Percentiles rank a stretch among this genome's conserved stretches.
phyloP scores from a whole-genome alignment of 805 yeast genomes.

The Lachancea lanzarotensis region DNA sequence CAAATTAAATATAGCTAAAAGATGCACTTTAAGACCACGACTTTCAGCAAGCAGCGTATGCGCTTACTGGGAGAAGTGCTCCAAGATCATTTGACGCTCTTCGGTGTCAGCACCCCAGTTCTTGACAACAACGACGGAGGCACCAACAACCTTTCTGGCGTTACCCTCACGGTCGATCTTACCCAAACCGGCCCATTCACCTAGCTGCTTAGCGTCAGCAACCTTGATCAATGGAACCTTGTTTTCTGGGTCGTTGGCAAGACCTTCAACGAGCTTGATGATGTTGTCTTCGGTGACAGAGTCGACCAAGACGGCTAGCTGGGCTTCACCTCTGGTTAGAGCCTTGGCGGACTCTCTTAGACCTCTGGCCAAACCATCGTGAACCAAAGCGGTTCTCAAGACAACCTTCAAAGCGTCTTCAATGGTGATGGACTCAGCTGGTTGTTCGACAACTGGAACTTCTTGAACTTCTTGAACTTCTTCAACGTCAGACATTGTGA shows the following conservation, averaged over 20 bases:
- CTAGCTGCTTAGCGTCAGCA: conserved; percentile 98
- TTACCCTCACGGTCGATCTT: conserved; percentile 99
- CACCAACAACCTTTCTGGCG: conserved; percentile 99
- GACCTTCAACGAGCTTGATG: conserved; percentile 96
- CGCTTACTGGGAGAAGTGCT: conserved; percentile 82
- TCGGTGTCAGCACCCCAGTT: conserved; percentile 99
- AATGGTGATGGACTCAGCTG: conserved; percentile 83
- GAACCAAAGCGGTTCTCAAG: conserved; percentile 94
- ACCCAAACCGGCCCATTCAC: conserved; percentile 99
- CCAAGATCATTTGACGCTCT: conserved; percentile 93
- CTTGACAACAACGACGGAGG: conserved; percentile 98
- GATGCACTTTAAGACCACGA: neutral
- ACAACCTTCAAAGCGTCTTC: conserved; percentile 98
- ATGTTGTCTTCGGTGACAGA: conserved; percentile 97
- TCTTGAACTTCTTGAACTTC: conserved; percentile 80
- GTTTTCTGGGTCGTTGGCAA: conserved; percentile 95
- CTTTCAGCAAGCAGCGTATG: neutral
- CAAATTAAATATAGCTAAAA: neutral
- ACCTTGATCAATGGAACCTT: conserved; percentile 98
- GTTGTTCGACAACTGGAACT: conserved; percentile 72
- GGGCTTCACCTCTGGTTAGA: conserved; percentile 94
- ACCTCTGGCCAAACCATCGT: conserved; percentile 99
- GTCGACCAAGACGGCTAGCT: conserved; percentile 94
- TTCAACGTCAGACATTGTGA: conserved; percentile 86
- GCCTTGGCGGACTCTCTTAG: conserved; percentile 99